Conservation (phyloP, 139 green algal genomes). For the Nannochloris sp. region DNA sequence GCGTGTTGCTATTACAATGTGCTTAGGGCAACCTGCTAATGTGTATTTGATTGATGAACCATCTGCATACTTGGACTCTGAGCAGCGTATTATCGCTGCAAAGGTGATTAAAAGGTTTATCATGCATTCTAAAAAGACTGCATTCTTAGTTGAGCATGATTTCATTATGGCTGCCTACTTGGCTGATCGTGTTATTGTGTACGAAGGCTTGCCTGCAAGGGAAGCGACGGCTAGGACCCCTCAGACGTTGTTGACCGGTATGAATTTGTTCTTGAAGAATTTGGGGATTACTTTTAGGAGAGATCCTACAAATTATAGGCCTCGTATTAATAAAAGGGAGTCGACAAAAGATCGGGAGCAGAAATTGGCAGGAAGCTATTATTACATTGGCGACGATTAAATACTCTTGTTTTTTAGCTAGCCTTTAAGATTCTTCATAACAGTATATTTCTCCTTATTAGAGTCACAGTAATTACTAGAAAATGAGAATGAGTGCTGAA, state of each 20-base stretch:
- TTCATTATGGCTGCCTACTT: slow-evolving; percentile 99
- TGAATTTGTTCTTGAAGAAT: slow-evolving; percentile 91
- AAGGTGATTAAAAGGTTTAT: slow-evolving; percentile 99
- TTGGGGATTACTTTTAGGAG: slow-evolving; percentile 98
- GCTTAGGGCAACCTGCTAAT: slow-evolving; percentile 86
- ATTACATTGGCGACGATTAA: slow-evolving; percentile 47
- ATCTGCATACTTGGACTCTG: slow-evolving; percentile 94
- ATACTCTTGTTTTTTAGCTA: too few relatives aligned
- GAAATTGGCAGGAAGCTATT: slow-evolving; percentile 89
- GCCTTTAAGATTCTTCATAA: too few relatives aligned
- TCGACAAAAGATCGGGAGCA: slow-evolving; percentile 95
- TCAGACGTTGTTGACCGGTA: slow-evolving; percentile 73
- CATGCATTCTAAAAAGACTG: slow-evolving; percentile 98
- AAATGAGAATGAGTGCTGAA: too few relatives aligned
- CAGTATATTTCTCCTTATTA: background rate
- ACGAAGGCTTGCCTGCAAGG: slow-evolving; percentile 81
- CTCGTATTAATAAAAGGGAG: slow-evolving; percentile 96
- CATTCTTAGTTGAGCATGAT: slow-evolving; percentile 99
- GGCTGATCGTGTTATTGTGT: slow-evolving; percentile 95
- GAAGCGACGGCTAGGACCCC: slow-evolving; percentile 70
- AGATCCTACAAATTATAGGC: slow-evolving; percentile 97
- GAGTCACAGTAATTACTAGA: background rate
- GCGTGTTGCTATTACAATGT: slow-evolving; percentile 91
- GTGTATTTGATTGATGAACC: slow-evolving; percentile 99
- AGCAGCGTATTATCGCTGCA: slow-evolving; percentile 95